Evolutionary conservation across 176 grass and related monocot genomes (phyloP).

Genomic region (Eragrostis nindensis): DNA sequence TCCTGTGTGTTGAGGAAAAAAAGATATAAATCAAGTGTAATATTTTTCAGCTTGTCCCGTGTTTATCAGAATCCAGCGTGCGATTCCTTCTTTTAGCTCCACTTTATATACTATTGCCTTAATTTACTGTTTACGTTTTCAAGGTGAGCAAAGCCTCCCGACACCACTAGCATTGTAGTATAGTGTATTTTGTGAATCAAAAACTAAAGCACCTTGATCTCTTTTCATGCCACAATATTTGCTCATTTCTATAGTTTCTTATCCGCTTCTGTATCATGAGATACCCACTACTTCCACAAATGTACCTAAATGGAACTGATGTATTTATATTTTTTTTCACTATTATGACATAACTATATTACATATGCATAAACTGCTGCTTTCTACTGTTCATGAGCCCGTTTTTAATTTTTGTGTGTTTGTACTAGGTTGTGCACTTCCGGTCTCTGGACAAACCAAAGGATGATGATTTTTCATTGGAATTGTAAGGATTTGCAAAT

Average conservation of each 20-base stretch:
- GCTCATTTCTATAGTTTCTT: constrained; percentile 1
- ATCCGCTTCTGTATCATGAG: not conserved
- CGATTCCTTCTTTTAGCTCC: not conserved
- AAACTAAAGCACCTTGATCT: not conserved
- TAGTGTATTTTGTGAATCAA: not conserved
- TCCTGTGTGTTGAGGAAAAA: not conserved
- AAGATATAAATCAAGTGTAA: constrained; percentile 23
- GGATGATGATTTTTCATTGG: constrained; percentile 92
- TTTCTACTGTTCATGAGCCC: constrained; percentile 19
- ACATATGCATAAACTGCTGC: not conserved
- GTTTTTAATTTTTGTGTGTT: constrained; percentile 23
- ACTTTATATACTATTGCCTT: not conserved
- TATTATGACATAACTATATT: constrained; percentile 3
- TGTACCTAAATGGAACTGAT: not conserved
- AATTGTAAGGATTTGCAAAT: constrained; percentile 68
- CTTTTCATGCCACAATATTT: constrained; percentile 29
- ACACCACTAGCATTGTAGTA: not conserved
- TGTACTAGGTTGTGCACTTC: constrained; percentile 84
- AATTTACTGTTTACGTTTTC: constrained; percentile 21
- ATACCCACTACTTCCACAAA: constrained; percentile 2
- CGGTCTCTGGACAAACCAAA: constrained; percentile 89
- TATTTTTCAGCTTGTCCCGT: constrained; percentile 13
- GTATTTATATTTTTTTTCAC: constrained; percentile 13
- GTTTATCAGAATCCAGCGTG: constrained; percentile 16
- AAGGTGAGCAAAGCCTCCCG: constrained; percentile 17